These are phyloP conservation scores for Chloroidium sp. DNA, from an alignment of 163 green algal genomes.

Conservation along the genomic window DNA sequence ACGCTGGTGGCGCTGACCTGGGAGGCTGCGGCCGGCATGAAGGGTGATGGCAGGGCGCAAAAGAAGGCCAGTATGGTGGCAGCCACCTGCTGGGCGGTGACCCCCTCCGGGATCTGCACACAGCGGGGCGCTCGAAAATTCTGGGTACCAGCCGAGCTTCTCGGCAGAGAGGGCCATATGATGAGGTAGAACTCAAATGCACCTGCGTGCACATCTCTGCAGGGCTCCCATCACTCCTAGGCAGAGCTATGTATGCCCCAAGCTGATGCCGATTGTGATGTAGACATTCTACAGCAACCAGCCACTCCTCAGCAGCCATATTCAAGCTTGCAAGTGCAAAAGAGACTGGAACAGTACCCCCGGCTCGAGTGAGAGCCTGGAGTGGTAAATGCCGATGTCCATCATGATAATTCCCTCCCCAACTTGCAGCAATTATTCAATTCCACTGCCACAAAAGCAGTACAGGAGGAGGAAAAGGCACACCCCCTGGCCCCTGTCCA, in stretches of 20 bases:
- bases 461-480: no score
- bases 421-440: no score
- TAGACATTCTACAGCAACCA: neutral
- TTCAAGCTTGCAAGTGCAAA: no score
- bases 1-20: conserved; percentile 10
- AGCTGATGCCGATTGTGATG: neutral
- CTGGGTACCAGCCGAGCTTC: neutral
- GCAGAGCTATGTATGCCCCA: neutral
- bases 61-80: conserved; percentile 13
- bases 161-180: no score
- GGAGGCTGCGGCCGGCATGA: conserved; percentile 9
- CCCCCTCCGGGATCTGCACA: neutral
- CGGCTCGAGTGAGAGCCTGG: no score
- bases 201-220: neutral
- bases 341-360: no score
- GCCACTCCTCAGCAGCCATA: neutral
- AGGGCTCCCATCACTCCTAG: no score
- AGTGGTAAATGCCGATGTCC: no score
- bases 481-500: no score
- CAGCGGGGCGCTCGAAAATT: conserved; percentile 2
- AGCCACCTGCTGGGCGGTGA: neutral
- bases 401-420: no score
- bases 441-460: no score
- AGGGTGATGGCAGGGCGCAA: conserved; percentile 1
- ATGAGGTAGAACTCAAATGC: neutral